A percentile compares a stretch with the other conserved stretches of the same genome.
Conservation (phyloP, 2,329 filamentous ascomycete species). For the Chrysoporthe austroafricana region DNA sequence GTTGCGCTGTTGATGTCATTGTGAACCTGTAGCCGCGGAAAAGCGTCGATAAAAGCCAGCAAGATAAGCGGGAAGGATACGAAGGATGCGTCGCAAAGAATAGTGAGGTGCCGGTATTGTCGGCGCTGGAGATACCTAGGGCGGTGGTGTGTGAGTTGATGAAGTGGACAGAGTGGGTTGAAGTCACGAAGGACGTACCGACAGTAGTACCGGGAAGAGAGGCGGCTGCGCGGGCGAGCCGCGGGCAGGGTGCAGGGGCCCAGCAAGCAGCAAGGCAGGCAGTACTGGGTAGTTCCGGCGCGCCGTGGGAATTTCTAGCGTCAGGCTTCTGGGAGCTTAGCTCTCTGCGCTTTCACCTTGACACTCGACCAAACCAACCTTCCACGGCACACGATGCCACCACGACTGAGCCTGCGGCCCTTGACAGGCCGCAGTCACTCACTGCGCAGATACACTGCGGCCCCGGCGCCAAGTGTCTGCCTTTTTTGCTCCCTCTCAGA, state of each 20-base stretch:
- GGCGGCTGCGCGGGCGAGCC: background rate
- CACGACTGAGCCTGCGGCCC: slow-evolving; percentile 36
- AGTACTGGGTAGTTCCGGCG: background rate
- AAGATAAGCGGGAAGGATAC: background rate
- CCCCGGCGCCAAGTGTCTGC: slow-evolving; percentile 33
- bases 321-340: slow-evolving; percentile 19
- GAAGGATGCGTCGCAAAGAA: background rate
- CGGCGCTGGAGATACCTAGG: background rate
- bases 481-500: slow-evolving; percentile 38
- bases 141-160: background rate
- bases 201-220: background rate
- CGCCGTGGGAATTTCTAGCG: slow-evolving; percentile 9
- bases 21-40: slow-evolving; percentile 49
- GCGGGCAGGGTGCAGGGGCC: background rate
- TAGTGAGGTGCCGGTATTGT: background rate
- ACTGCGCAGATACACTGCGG: slow-evolving; percentile 12
- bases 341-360: background rate
- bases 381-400: slow-evolving; percentile 35
- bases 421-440: slow-evolving; percentile 31
- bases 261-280: too few relatives aligned
- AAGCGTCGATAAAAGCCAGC: background rate
- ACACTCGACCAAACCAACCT: background rate
- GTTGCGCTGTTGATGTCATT: slow-evolving; percentile 62
- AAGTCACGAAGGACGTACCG: background rate
- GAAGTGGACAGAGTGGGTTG: background rate